Base-by-base conservation (phyloP, 441 rosid species). In the Aleurites moluccanus region DNA sequence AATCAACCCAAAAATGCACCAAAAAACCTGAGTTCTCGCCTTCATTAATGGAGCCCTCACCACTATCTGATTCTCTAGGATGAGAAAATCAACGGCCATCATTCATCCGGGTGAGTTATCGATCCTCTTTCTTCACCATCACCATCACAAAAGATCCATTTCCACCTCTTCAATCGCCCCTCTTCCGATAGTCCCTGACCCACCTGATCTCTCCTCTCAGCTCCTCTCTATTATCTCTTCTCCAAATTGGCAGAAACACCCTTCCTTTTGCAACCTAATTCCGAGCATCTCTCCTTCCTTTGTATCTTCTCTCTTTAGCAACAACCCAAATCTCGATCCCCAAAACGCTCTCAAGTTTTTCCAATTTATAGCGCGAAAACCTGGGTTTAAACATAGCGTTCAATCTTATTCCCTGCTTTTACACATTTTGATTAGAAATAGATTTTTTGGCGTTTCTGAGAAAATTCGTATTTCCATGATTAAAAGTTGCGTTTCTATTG, bases 271-370 rank as follows among this genome's bases (percentile, higher is more conserved):
- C 33, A 72, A 79, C 6, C 73, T 92, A 72, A 59, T 80, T 61
- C 88, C 88, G 1, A 75, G 70, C 50, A 75, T 91, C 61, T 82
- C 86, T 56, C 82, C 96, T 15, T 85, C 87, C 14, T 86, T 83
- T 18, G 81, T 91, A 30, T 79, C 90, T 4, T 86, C 91, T 3
- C 72, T 89, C 20, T 84, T 80, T 75, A 38, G 23, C 23, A 56
- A 20, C 28, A 75, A 81, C 18, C 83, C 81, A 72, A 76, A 82
- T 79, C 82, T 92, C 42, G 80, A 83, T 75, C 96, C 96, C 53
- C 84, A 80, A 44, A 86, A 79, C 20, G 93, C 96, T 47, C 86
- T 88, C 40, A 78, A 79, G 63, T 92, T 91, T 79, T 91, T 90
- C 67, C 72, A 83, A 20, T 89, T 89, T 85, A 70, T 91, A 68